A percentile compares a stretch with the other conserved stretches of the same genome.
phyloP scores from a whole-genome alignment of 805 yeast genomes.

The Wickerhamomyces bovis region DNA sequence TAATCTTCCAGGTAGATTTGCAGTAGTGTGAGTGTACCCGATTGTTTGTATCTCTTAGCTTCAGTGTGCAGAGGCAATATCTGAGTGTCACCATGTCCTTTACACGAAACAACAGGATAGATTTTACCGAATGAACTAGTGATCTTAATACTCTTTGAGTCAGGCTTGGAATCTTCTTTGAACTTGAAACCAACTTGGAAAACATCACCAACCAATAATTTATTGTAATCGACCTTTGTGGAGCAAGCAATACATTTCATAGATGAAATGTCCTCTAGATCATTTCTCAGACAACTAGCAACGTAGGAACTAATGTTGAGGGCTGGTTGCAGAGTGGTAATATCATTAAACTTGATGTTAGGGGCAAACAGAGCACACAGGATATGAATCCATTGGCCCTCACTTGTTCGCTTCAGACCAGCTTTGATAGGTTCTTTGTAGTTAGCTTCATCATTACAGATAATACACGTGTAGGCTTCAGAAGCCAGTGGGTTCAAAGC shows the following conservation, averaged over 20 bases:
- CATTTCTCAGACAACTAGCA: slow-evolving; percentile 26
- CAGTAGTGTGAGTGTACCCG: slow-evolving; percentile 11
- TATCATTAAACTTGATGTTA: slow-evolving; percentile 37
- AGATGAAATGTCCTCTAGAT: slow-evolving; percentile 36
- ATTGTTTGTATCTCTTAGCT: slow-evolving; percentile 12
- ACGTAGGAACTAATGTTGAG: slow-evolving; percentile 30
- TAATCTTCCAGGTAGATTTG: slow-evolving; percentile 16
- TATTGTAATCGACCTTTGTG: slow-evolving; percentile 41
- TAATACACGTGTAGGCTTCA: slow-evolving; percentile 52
- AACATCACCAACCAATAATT: slow-evolving; percentile 41
- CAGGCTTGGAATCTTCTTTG: slow-evolving; percentile 13
- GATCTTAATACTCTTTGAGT: slow-evolving; percentile 18
- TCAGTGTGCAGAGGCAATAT: slow-evolving; percentile 24
- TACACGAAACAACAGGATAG: slow-evolving; percentile 39
- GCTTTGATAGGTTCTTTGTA: slow-evolving; percentile 34
- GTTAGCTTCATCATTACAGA: slow-evolving; percentile 43
- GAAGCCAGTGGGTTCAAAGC: slow-evolving; percentile 54
- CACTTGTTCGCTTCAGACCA: slow-evolving; percentile 59
- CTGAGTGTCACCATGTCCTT: slow-evolving; percentile 26
- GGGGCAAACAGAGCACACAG: slow-evolving; percentile 58
- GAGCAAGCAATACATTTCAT: slow-evolving; percentile 48
- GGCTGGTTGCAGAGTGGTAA: slow-evolving; percentile 40
- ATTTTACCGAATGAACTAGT: slow-evolving; percentile 32
- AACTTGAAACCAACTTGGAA: slow-evolving; percentile 46
- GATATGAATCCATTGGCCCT: slow-evolving; percentile 74